A percentile compares a stretch with the other conserved stretches of the same genome.
phyloP scores from a whole-genome alignment of 2,329 filamentous ascomycete species.

The Alternaria triticimaculans region DNA sequence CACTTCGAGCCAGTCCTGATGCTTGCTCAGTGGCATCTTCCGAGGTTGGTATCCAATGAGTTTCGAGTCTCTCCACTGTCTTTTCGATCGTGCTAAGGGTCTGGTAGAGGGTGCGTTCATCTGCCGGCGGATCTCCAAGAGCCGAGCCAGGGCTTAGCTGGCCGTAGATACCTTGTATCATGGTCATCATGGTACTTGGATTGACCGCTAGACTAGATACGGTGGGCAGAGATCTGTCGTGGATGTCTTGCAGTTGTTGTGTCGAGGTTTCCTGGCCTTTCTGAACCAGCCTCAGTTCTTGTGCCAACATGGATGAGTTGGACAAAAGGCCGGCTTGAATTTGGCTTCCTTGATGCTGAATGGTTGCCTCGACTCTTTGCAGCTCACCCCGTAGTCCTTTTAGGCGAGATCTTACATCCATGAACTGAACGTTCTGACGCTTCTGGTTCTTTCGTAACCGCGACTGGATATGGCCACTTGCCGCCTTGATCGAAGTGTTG shows the following conservation, averaged over 20 bases:
- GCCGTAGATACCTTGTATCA: neutral
- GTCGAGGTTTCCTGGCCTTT: neutral
- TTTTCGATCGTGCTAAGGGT: neutral
- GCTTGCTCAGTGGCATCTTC: neutral
- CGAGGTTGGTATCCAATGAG: neutral
- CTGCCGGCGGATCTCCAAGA: neutral
- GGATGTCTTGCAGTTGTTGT: neutral
- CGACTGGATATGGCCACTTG: neutral
- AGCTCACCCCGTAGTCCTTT: neutral
- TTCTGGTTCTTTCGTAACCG: neutral
- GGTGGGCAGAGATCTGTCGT: neutral
- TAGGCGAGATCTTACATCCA: neutral
- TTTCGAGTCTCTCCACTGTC: neutral
- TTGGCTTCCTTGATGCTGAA: neutral
- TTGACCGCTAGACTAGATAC: neutral
- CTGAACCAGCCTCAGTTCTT: neutral
- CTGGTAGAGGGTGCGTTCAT: neutral
- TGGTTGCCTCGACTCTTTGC: neutral
- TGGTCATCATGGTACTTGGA: neutral
- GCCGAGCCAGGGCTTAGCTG: neutral
- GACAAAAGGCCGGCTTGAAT: neutral
- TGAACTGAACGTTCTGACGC: neutral
- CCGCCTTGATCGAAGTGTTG: neutral
- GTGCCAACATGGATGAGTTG: neutral
- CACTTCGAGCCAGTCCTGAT: neutral